Evolutionary conservation across 2,329 filamentous ascomycete genomes (phyloP).

Genomic region (Samsoniella hepiali): DNA sequence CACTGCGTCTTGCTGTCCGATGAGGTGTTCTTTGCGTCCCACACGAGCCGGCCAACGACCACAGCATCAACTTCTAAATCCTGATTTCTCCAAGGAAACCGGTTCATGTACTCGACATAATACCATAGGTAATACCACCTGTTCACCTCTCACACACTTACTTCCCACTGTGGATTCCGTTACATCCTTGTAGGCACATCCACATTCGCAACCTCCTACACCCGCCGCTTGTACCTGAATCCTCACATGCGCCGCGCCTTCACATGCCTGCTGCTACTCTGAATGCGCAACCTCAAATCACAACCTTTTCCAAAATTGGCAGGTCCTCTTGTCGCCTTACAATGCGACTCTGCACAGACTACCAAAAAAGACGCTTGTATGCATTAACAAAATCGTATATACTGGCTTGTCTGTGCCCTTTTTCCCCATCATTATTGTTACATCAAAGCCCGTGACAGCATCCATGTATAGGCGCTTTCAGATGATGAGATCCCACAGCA

Average conservation of each 20-base stretch:
- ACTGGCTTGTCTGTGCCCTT: not conserved
- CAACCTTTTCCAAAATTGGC: not conserved
- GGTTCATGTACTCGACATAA: not conserved
- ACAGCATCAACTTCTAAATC: not conserved
- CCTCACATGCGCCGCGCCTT: constrained; percentile 1
- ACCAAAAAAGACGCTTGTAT: constrained; percentile 9
- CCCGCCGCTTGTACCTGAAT: not conserved
- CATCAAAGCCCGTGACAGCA: not conserved
- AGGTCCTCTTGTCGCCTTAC: not conserved
- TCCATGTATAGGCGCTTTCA: constrained; percentile 23
- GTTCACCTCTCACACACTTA: not conserved
- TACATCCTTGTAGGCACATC: not conserved
- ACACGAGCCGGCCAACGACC: not conserved
- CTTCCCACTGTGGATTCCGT: not conserved
- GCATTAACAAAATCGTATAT: constrained; percentile 2
- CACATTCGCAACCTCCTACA: not conserved
- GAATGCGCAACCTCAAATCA: not conserved
- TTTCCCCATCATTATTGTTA: not conserved
- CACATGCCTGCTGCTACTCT: constrained; percentile 3
- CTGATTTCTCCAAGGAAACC: not conserved
- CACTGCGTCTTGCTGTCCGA: not conserved
- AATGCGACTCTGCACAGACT: too few relatives aligned
- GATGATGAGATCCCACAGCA: constrained; percentile 74
- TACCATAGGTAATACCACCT: not conserved
- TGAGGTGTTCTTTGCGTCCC: not conserved